Percentiles rank a stretch among this genome's conserved stretches.
Conservation (phyloP, 345 rosid species). For the Noccaea caerulescens region DNA sequence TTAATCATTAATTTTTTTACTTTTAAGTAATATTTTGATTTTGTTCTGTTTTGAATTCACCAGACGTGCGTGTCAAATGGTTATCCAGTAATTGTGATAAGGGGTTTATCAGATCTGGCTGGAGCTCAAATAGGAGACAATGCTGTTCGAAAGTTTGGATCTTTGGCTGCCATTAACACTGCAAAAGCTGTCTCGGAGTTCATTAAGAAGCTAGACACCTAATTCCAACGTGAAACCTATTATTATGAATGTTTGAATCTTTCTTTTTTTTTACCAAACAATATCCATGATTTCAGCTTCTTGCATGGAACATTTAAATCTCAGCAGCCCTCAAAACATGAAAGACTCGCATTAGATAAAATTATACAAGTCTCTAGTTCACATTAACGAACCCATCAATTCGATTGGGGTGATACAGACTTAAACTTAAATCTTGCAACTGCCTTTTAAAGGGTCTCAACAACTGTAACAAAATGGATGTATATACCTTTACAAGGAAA, state of each 20-base stretch:
- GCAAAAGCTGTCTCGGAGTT: conserved; percentile 52
- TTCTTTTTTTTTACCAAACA: not conserved
- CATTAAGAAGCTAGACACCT: conserved; percentile 21
- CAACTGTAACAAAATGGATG: not conserved
- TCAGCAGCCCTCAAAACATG: not conserved
- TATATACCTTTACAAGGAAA: conserved; percentile 21
- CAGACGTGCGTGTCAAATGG: conserved; percentile 64
- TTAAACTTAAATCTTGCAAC: not conserved
- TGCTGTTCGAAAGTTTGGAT: conserved; percentile 38
- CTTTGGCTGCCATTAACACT: conserved; percentile 52
- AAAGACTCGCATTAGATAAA: not conserved
- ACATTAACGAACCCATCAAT: not conserved
- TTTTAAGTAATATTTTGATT: too few species aligned
- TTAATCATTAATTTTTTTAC: not conserved
- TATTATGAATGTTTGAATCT: not conserved
- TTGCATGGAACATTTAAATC: not conserved
- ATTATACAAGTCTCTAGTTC: not conserved
- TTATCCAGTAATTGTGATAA: conserved; percentile 48
- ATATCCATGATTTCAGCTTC: not conserved
- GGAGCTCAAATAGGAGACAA: conserved; percentile 51
- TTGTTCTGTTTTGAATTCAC: not conserved
- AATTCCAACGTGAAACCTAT: not conserved
- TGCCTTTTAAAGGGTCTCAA: too few species aligned
- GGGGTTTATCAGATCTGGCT: conserved; percentile 58
- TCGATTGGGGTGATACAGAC: not conserved